Conservation (phyloP, 208 protist genomes). For the Phytomonas sp. region DNA sequence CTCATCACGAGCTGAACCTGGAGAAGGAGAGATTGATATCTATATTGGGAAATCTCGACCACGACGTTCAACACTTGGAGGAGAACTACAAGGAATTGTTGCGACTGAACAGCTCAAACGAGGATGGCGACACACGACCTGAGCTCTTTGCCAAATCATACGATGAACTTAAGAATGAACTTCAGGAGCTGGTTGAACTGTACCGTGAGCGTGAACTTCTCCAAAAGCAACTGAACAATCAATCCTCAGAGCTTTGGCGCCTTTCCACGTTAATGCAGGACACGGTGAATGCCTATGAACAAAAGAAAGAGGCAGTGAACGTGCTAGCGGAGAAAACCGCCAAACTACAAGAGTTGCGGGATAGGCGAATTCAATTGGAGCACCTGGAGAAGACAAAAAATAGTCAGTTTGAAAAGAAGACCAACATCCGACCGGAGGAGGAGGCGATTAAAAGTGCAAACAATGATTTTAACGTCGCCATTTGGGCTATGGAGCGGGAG, state of each 20-base stretch:
- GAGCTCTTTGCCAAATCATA: conserved; percentile 18
- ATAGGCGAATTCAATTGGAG: conserved; percentile 23
- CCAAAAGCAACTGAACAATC: conserved; percentile 27
- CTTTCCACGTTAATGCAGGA: conserved; percentile 35
- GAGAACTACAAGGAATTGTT: conserved; percentile 22
- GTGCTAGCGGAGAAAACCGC: conserved; percentile 50
- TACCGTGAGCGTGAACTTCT: conserved; percentile 39
- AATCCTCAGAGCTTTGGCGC: conserved; percentile 37
- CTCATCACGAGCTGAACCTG: conserved; percentile 21
- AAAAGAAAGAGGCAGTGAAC: conserved; percentile 33
- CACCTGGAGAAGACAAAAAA: conserved; percentile 38
- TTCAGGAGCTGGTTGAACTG: conserved; percentile 17
- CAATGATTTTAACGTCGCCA: conserved; percentile 48
- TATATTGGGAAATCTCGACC: conserved; percentile 15
- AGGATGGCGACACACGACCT: conserved; percentile 19
- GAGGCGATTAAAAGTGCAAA: conserved; percentile 43
- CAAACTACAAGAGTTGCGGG: conserved; percentile 32
- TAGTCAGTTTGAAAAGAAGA: conserved; percentile 35
- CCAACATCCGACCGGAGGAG: conserved; percentile 28
- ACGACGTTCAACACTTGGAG: conserved; percentile 18
- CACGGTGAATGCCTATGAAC: conserved; percentile 37
- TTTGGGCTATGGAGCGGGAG: conserved; percentile 42
- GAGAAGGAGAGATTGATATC: conserved; percentile 28
- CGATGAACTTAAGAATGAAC: conserved; percentile 23
- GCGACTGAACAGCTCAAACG: conserved; percentile 25